Base-by-base conservation (phyloP, 1,139 yeast genomes). In the Hemisphaericaspora xylofermentans region DNA sequence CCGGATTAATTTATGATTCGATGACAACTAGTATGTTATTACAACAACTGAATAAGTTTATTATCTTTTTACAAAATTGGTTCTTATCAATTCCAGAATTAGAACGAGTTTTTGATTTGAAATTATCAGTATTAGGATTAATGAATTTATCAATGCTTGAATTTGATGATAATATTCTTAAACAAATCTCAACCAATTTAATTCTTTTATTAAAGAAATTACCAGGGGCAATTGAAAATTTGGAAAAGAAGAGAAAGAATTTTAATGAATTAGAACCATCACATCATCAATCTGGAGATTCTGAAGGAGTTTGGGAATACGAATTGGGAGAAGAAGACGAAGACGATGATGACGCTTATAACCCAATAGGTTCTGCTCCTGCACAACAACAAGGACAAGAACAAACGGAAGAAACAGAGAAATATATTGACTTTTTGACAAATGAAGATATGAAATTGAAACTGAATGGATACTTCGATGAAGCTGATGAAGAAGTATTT, bases 31-130 rank as follows among this genome's bases (percentile, higher is more conserved):
- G 91, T 39, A 60, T 64, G 18, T 59, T 72, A n/a, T 66, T 93
- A 43, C 72, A 75, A 46, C 71, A 73, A 38, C 56, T 61, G 13
- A 64, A 72, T 16, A 68, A 72, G 39, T 61, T 81, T 8, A 68
- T 68, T 18, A 53, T 63, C 3, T 82, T 88, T 54, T 79, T 91
- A 54, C 71, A 72, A 33, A 59, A 72, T 33, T 93, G 97, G 97
- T 76, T 88, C 51, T 66, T 73, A 6, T 45, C 69, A 60, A 68
- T 81, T 40, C 77, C 83, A 3, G 66, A 68, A 33, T 73, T 85
- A 50, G 71, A 74, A n/a, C 71, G 96, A 46, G 95, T 88, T 2
- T 87, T 77, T 53, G 98, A 91, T 62, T 73, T 88, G 60, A 89
- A 89, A 60, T 64, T 93, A 33, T 78, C 88, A 1, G 68, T 80